phyloP scores from a whole-genome alignment of 73 alveolate species.

The Paramecium tetraurelia region DNA sequence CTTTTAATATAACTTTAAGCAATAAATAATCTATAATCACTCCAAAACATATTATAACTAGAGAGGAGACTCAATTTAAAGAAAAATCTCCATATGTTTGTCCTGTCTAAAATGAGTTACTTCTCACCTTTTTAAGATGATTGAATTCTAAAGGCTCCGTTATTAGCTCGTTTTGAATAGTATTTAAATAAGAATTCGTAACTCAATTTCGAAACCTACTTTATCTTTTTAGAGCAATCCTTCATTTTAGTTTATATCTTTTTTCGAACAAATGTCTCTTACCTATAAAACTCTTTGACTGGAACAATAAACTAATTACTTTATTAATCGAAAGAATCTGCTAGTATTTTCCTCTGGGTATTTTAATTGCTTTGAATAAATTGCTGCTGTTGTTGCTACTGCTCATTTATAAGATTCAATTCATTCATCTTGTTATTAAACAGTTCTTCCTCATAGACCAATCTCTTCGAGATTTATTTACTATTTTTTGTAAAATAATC shows the following conservation, averaged over 20 bases:
- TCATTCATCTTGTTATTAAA: background rate
- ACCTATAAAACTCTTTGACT: background rate
- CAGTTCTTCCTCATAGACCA: background rate
- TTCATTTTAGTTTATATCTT: background rate
- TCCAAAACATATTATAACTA: background rate
- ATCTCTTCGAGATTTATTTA: background rate
- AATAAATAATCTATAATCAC: background rate
- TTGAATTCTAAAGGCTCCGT: background rate
- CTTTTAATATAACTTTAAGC: background rate
- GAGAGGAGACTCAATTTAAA: background rate
- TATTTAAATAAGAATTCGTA: background rate
- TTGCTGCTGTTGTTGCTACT: background rate
- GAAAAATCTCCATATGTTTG: background rate
- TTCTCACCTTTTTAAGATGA: background rate
- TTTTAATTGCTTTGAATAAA: background rate
- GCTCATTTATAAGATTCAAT: background rate
- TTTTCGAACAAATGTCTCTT: background rate
- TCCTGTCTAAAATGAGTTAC: background rate
- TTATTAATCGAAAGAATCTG: background rate
- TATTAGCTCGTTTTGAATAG: background rate
- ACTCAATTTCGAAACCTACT: background rate
- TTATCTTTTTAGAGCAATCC: background rate
- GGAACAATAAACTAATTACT: background rate
- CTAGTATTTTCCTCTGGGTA: background rate
- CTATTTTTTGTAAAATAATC: background rate